Percentiles rank a stretch among this genome's conserved stretches.
Conservation (phyloP, 2,329 filamentous ascomycete species). For the Exophiala viscosa region DNA sequence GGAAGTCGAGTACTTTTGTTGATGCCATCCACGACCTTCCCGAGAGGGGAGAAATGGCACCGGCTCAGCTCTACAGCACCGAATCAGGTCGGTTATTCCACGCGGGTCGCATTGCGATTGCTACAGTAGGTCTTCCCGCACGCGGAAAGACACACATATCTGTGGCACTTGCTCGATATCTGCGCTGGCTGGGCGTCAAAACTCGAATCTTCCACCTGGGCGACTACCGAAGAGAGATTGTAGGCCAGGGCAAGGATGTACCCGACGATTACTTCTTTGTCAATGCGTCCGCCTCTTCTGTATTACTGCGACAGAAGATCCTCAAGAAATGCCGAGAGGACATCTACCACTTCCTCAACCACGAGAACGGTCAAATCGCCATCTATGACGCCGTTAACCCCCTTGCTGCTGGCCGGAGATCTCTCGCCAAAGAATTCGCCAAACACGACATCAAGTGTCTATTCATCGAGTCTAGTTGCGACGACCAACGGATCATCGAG, state of each 20-base stretch:
- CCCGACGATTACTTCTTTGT: slow-evolving; percentile 98
- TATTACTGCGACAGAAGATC: slow-evolving; percentile 95
- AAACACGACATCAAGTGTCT: slow-evolving; percentile 96
- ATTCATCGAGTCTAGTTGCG: slow-evolving; percentile 94
- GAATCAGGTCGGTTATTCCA: slow-evolving; percentile 97
- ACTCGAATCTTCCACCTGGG: slow-evolving; percentile 96
- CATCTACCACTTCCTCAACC: slow-evolving; percentile 92
- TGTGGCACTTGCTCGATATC: slow-evolving; percentile 88
- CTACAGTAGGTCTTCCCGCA: slow-evolving; percentile 90
- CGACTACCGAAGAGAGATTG: slow-evolving; percentile 88
- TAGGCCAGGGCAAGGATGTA: slow-evolving; percentile 76
- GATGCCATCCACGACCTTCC: slow-evolving; percentile 94
- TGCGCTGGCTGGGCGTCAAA: slow-evolving; percentile 96
- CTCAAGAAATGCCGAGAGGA: slow-evolving; percentile 96
- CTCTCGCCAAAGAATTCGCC: slow-evolving; percentile 91
- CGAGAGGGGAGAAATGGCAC: slow-evolving; percentile 78
- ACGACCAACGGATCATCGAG: slow-evolving; percentile 87
- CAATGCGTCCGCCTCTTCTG: slow-evolving; percentile 84
- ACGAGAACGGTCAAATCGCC: slow-evolving; percentile 95
- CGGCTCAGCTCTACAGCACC: slow-evolving; percentile 95
- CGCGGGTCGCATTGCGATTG: slow-evolving; percentile 93
- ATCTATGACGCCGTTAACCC: slow-evolving; percentile 99
- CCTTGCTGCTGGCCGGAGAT: slow-evolving; percentile 72
- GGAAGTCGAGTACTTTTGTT: slow-evolving; percentile 92
- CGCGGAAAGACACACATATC: slow-evolving; percentile 97